Conservation (phyloP, 805 yeast species). For the Candida awuae region DNA sequence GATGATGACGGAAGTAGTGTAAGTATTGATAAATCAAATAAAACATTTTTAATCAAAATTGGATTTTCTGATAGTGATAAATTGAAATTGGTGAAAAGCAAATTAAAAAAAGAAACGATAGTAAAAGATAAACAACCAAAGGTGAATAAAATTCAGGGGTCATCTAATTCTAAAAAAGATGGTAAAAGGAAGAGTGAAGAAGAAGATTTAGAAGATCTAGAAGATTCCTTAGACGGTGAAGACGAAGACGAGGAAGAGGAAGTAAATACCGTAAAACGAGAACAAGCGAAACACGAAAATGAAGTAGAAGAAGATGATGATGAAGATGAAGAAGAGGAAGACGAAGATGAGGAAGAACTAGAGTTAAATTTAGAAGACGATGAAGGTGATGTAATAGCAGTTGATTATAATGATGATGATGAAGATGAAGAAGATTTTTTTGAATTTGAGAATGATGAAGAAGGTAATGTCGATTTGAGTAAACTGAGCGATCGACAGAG, state of each 20-base stretch:
- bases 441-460: conserved; percentile 20
- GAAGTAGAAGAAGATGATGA: conserved; percentile 11
- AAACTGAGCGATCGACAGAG: conserved; percentile 52
- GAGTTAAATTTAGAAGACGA: conserved; percentile 5
- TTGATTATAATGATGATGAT: conserved; percentile 4
- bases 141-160: not conserved
- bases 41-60: not conserved
- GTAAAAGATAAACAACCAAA: too few relatives aligned
- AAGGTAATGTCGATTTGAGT: conserved; percentile 16
- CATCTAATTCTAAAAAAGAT: not conserved
- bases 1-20: not conserved
- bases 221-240: not conserved
- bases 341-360: conserved; percentile 2
- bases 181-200: not conserved
- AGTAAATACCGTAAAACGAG: not conserved
- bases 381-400: conserved; percentile 13
- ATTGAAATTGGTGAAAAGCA: too few relatives aligned
- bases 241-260: conserved; percentile 3
- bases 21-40: not conserved
- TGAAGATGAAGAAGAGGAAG: conserved; percentile 11
- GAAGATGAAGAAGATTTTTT: conserved; percentile 11
- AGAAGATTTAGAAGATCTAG: too few relatives aligned
- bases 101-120: too few relatives aligned
- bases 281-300: conserved; percentile 6
- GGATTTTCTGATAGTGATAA: not conserved